These are phyloP conservation scores for Tolypocladium paradoxum DNA, from an alignment of 2,329 filamentous ascomycete species.

Conservation along the genomic window DNA sequence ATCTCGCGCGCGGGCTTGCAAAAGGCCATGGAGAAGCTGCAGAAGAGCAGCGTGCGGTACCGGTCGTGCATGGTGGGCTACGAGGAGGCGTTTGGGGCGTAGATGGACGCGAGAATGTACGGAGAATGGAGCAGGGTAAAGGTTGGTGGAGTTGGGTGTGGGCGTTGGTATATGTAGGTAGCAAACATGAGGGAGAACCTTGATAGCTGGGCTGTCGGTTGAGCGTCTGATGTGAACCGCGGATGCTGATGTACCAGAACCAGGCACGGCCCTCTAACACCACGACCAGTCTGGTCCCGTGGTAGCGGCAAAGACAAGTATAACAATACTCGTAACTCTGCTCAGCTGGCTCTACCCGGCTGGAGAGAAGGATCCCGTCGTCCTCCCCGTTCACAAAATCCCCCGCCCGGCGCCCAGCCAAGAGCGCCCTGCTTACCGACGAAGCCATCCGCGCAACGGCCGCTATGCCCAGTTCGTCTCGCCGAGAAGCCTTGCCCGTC, in stretches of 20 bases:
- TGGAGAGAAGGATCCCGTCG: not conserved
- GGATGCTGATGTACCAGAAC: not conserved
- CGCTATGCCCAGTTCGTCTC: conserved; percentile 6
- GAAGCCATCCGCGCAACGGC: not conserved
- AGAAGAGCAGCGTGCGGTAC: conserved; percentile 62
- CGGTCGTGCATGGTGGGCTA: conserved; percentile 65
- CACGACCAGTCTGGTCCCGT: too few relatives aligned
- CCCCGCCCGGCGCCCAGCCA: not conserved
- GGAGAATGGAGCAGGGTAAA: not conserved
- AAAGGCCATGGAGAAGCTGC: conserved; percentile 56
- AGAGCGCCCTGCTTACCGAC: not conserved
- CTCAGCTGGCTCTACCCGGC: not conserved
- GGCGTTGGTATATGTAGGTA: not conserved
- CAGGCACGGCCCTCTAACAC: too few relatives aligned
- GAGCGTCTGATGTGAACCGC: not conserved
- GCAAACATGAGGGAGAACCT: not conserved
- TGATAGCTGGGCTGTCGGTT: not conserved
- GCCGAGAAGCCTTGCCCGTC: not conserved
- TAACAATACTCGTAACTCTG: not conserved
- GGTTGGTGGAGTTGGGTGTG: not conserved
- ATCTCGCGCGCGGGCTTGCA: conserved; percentile 63
- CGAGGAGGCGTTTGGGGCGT: conserved; percentile 54
- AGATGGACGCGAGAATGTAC: not conserved
- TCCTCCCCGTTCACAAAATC: not conserved
- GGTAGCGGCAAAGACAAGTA: not conserved